Evolutionary conservation across 1,139 yeast genomes (phyloP).

Genomic region (Protomyces pachydermus): DNA sequence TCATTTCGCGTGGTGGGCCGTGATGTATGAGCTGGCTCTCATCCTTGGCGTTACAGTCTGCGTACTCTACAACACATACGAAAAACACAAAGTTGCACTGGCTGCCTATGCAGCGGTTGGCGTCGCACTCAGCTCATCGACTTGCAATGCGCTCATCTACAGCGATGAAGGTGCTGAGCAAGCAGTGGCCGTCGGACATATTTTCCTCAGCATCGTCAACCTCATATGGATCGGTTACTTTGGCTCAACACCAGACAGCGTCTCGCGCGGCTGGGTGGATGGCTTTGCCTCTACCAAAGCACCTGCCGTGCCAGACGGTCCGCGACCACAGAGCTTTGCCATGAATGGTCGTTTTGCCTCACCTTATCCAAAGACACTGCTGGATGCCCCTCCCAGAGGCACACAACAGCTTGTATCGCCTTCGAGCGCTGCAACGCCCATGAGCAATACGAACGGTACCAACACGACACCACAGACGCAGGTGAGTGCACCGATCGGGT

Average conservation of each 20-base stretch:
- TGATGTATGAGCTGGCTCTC: slow-evolving; percentile 70
- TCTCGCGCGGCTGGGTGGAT: slow-evolving; percentile 78
- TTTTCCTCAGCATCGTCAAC: slow-evolving; percentile 73
- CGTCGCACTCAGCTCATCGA: slow-evolving; percentile 43
- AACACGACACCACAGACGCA: not conserved
- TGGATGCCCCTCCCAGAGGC: not conserved
- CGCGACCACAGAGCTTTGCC: slow-evolving; percentile 15
- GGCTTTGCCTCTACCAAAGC: slow-evolving; percentile 40
- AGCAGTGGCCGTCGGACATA: slow-evolving; percentile 91
- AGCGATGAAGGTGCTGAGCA: slow-evolving; percentile 57
- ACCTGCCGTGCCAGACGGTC: slow-evolving; percentile 5
- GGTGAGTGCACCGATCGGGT: slow-evolving; percentile 45
- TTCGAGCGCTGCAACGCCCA: slow-evolving; percentile 40
- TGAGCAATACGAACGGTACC: slow-evolving; percentile 27
- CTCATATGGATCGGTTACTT: slow-evolving; percentile 76
- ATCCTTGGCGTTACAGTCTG: slow-evolving; percentile 46
- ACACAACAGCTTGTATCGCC: slow-evolving; percentile 23
- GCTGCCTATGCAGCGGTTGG: slow-evolving; percentile 20
- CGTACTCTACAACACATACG: not conserved
- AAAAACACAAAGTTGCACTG: slow-evolving; percentile 1
- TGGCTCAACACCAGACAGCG: slow-evolving; percentile 51
- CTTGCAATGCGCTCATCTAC: slow-evolving; percentile 75
- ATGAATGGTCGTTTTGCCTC: slow-evolving; percentile 25
- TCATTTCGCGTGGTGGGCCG: slow-evolving; percentile 93
- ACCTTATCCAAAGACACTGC: slow-evolving; percentile 17